A percentile compares a stretch with the other conserved stretches of the same genome.
Conservation (phyloP, 2,329 filamentous ascomycete species). For the Penicillium sp. region DNA sequence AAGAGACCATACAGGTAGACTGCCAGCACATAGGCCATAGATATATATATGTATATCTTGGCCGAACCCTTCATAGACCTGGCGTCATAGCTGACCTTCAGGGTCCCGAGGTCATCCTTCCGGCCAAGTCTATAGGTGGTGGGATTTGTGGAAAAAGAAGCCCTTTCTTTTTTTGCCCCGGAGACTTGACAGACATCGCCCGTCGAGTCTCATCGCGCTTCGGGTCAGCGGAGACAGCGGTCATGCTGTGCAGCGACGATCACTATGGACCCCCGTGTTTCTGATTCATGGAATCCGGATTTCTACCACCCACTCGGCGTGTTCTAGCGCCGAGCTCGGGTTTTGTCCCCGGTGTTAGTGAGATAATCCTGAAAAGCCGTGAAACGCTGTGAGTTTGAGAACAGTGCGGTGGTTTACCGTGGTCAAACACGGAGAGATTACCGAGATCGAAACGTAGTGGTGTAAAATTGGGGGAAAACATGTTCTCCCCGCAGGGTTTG, state of each 20-base stretch:
- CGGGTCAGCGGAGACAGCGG: conserved; percentile 8
- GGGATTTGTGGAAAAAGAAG: conserved; percentile 19
- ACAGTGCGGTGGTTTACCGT: background rate
- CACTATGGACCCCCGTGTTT: background rate
- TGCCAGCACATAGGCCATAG: too few relatives aligned
- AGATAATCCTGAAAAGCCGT: background rate
- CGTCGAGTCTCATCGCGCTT: conserved; percentile 3
- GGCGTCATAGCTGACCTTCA: too few relatives aligned
- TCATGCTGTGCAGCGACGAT: conserved; percentile 1
- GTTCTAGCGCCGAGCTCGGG: background rate
- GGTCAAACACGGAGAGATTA: background rate
- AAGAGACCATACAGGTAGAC: background rate
- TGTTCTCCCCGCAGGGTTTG: background rate
- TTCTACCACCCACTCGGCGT: background rate
- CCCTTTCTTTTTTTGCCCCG: background rate
- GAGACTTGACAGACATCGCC: conserved; percentile 1
- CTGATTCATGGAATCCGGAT: conserved; percentile 20
- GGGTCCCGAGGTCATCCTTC: background rate
- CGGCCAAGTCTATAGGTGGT: background rate
- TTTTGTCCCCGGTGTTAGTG: background rate
- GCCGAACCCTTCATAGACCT: too few relatives aligned
- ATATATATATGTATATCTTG: too few relatives aligned
- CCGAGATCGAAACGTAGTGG: background rate
- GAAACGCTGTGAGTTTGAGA: background rate
- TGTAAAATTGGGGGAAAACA: background rate